Conservation (phyloP, 257 asterid genomes). For the Paraleonurus japonicus region DNA sequence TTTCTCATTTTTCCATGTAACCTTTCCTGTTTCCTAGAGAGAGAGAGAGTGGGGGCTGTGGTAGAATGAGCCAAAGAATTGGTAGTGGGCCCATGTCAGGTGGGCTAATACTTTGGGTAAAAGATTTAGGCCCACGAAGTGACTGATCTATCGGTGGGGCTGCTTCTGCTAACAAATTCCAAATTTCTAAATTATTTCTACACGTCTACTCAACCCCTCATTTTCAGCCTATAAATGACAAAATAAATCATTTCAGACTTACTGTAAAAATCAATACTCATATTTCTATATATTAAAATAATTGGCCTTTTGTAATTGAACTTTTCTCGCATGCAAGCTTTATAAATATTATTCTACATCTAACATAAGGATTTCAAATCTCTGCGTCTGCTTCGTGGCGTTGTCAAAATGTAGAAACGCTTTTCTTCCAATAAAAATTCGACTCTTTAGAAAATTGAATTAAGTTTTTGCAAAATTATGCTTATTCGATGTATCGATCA, state of each 20-base stretch:
- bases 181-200: background rate
- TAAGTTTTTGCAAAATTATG: background rate
- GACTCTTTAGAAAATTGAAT: too few species aligned
- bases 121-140: slow-evolving; percentile 17
- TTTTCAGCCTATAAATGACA: background rate
- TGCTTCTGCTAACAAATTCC: background rate
- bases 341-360: background rate
- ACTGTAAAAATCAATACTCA: background rate
- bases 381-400: background rate
- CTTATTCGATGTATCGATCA: background rate
- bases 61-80: background rate
- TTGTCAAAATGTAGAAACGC: background rate
- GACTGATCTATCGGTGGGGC: slow-evolving; percentile 27
- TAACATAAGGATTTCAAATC: background rate
- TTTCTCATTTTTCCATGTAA: background rate
- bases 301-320: background rate
- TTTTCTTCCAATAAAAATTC: background rate
- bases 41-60: background rate
- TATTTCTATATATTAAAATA: background rate
- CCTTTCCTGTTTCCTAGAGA: background rate
- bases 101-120: slow-evolving; percentile 8
- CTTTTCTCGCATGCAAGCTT: background rate
- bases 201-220: slow-evolving; percentile 24
- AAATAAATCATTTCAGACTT: background rate
- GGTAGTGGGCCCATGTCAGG: background rate